A percentile compares a stretch with the other conserved stretches of the same genome.
Conservation (phyloP, 2,329 filamentous ascomycete genomes). For the Lasiodiplodia hormozganensis region DNA sequence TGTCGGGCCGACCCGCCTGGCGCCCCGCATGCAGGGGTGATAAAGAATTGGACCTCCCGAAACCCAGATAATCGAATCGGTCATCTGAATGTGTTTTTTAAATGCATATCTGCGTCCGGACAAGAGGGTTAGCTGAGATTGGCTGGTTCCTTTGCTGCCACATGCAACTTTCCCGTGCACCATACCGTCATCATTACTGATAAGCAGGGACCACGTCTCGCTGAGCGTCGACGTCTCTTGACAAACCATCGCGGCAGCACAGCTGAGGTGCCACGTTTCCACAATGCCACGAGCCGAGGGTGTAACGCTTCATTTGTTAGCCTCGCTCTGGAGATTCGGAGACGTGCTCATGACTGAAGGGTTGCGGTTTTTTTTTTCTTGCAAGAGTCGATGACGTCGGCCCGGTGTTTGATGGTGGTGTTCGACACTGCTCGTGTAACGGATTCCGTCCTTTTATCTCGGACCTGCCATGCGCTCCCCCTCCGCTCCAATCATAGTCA, state of each 20-base stretch:
- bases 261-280: background rate
- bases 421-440: background rate
- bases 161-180: too few species aligned
- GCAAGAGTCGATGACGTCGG: background rate
- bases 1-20: background rate
- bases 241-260: background rate
- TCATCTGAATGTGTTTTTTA: background rate
- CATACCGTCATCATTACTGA: background rate
- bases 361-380: background rate
- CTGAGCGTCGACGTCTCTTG: background rate
- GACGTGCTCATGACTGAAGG: background rate
- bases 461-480: background rate
- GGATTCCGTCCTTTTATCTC: background rate
- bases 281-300: background rate
- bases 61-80: background rate
- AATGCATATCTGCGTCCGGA: background rate
- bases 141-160: too few species aligned
- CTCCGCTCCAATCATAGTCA: background rate
- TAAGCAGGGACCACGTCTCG: background rate
- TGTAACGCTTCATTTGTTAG: background rate
- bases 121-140: too few species aligned
- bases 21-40: background rate
- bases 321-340: too few species aligned
- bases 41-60: background rate
- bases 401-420: background rate